Percentiles rank a stretch among this genome's conserved stretches.
Evolutionary conservation across 2,329 filamentous ascomycete species (phyloP).

Genomic region (Fusarium sp.): DNA sequence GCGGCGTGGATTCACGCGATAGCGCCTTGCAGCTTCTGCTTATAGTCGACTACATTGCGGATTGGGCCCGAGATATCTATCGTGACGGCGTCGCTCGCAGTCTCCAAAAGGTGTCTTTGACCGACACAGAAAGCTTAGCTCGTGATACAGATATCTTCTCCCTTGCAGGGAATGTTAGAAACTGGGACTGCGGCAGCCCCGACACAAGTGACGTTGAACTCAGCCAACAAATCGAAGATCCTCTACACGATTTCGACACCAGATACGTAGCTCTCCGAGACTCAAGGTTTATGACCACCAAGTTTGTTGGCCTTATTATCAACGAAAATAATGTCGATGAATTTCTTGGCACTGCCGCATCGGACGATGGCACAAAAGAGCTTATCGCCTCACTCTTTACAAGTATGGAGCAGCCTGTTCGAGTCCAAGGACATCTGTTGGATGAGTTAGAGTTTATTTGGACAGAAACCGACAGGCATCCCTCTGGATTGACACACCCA

Average conservation of each 20-base stretch:
- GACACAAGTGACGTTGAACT: neutral
- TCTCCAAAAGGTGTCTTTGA: neutral
- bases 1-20: accelerated
- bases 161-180: neutral
- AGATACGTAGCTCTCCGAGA: neutral
- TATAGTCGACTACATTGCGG: neutral
- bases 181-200: neutral
- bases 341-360: neutral
- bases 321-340: neutral
- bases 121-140: neutral
- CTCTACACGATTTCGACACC: neutral
- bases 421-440: neutral
- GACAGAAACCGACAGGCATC: neutral
- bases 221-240: neutral
- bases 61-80: neutral
- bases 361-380: neutral
- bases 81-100: neutral
- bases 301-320: neutral
- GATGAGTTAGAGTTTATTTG: neutral
- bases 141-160: neutral
- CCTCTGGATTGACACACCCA: neutral
- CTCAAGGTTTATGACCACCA: neutral
- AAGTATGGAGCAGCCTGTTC: neutral
- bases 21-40: neutral
- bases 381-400: neutral